Conservation (phyloP, 164 flowering plant species). For the Chloranthus sessilifolius region DNA sequence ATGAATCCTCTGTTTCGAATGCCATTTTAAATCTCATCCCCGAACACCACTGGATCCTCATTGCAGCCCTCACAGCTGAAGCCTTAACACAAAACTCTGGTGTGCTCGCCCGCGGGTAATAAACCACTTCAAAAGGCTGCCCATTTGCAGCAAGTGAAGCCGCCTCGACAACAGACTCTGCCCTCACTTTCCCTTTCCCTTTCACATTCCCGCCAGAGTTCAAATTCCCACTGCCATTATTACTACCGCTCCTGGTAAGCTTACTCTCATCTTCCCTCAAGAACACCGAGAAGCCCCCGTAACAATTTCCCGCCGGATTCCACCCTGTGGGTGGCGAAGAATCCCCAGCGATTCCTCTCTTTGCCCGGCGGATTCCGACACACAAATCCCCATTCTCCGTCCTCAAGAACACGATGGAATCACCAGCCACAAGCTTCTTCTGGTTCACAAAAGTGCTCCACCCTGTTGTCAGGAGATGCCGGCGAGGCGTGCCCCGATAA, state of each 20-base stretch:
- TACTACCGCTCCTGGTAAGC: slow-evolving; percentile 25
- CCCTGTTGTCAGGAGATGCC: slow-evolving; percentile 93
- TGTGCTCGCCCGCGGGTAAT: slow-evolving; percentile 80
- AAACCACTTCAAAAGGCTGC: slow-evolving; percentile 73
- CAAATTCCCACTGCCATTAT: slow-evolving; percentile 13
- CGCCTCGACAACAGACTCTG: slow-evolving; percentile 70
- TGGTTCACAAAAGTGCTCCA: slow-evolving; percentile 96
- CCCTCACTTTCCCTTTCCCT: slow-evolving; percentile 38
- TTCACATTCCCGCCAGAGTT: slow-evolving; percentile 21
- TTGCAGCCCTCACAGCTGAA: slow-evolving; percentile 51
- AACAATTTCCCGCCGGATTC: slow-evolving; percentile 43
- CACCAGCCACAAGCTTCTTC: slow-evolving; percentile 96
- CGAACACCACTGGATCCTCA: slow-evolving; percentile 66
- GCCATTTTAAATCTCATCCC: slow-evolving; percentile 99
- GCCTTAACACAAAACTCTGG: slow-evolving; percentile 90
- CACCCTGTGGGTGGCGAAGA: slow-evolving; percentile 45
- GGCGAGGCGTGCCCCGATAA: slow-evolving; percentile 88
- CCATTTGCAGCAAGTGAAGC: slow-evolving; percentile 61
- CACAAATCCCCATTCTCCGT: slow-evolving; percentile 79
- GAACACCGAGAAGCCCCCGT: slow-evolving; percentile 50
- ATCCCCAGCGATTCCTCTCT: slow-evolving; percentile 50
- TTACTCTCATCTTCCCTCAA: slow-evolving; percentile 55
- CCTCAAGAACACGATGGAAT: slow-evolving; percentile 81
- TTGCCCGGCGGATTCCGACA: slow-evolving; percentile 85
- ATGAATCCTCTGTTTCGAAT: slow-evolving; percentile 93